Conservation (phyloP, 768 basidiomycete genomes). For the Leccinum obscurum region DNA sequence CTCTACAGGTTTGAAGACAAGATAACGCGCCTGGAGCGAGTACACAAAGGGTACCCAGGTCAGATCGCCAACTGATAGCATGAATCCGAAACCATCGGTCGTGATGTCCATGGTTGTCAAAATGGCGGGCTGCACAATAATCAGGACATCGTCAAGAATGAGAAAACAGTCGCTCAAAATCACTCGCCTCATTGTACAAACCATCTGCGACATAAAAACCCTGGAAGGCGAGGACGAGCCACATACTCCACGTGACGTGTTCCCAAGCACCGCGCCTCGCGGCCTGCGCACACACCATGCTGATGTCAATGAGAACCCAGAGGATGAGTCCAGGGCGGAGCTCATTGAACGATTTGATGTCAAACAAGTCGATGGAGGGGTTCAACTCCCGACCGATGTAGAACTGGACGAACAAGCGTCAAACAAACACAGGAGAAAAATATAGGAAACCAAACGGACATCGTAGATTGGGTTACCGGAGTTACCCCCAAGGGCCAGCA, state of each 20-base stretch:
- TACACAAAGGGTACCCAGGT: conserved; percentile 95
- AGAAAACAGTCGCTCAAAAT: background rate
- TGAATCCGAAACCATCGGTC: conserved; percentile 97
- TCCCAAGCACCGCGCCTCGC: conserved; percentile 65
- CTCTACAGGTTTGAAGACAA: conserved; percentile 85
- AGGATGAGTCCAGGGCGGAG: conserved; percentile 66
- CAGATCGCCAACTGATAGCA: conserved; percentile 93
- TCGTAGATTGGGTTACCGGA: conserved; percentile 86
- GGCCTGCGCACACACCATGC: conserved; percentile 90
- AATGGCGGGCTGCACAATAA: conserved; percentile 63
- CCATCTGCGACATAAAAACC: conserved; percentile 83
- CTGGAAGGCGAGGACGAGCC: conserved; percentile 85
- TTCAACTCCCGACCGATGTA: conserved; percentile 95
- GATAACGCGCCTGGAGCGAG: conserved; percentile 89
- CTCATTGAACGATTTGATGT: conserved; percentile 60
- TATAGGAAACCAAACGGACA: conserved; percentile 46
- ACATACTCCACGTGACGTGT: conserved; percentile 85
- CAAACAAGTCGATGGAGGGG: conserved; percentile 76
- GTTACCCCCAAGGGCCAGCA: conserved; percentile 94
- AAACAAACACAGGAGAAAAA: background rate
- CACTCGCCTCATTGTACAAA: conserved; percentile 84
- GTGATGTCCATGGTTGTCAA: conserved; percentile 98
- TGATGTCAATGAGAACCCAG: conserved; percentile 91
- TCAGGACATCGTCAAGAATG: background rate
- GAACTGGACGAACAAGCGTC: conserved; percentile 51